These are phyloP conservation scores for Jamesozyma spencerorum DNA, from an alignment of 805 yeast genomes.

Conservation along the genomic window DNA sequence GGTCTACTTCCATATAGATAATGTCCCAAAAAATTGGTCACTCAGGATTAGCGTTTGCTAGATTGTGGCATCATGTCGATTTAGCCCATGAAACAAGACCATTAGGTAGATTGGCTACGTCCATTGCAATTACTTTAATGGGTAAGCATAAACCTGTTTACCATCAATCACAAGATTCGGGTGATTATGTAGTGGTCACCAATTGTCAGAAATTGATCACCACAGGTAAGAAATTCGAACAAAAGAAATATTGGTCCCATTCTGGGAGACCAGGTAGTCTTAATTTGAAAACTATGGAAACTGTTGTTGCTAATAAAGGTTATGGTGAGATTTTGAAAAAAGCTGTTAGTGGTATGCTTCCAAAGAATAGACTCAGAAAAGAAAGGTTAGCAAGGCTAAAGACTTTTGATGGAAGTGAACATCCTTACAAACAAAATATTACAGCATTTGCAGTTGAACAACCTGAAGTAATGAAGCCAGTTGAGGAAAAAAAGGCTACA, in stretches of 20 bases:
- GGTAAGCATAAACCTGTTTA: constrained; percentile 96
- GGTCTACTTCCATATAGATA: no score
- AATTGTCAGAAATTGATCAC: constrained; percentile 74
- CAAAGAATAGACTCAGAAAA: constrained; percentile 77
- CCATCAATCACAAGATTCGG: constrained; percentile 72
- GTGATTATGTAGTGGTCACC: constrained; percentile 95
- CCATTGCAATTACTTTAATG: constrained; percentile 77
- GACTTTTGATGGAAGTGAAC: constrained; percentile 78
- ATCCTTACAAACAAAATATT: constrained; percentile 77
- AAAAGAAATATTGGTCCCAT: constrained; percentile 84
- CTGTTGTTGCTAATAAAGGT: constrained; percentile 68
- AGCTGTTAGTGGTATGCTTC: constrained; percentile 95
- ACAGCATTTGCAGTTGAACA: constrained; percentile 79
- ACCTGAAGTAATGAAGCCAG: constrained; percentile 32
- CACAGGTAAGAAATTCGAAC: constrained; percentile 77
- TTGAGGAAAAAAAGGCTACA: background rate
- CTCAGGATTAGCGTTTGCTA: constrained; percentile 67
- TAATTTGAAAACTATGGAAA: constrained; percentile 72
- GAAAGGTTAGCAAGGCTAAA: constrained; percentile 75
- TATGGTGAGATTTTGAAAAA: constrained; percentile 73
- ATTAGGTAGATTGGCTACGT: constrained; percentile 83
- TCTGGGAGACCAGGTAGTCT: constrained; percentile 84
- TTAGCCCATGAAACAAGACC: constrained; percentile 76
- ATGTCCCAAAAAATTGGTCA: constrained; percentile 33
- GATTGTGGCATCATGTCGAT: constrained; percentile 95